Evolutionary conservation across 495 filamentous ascomycete genomes (phyloP).

Genomic region (Opeltia flavorubescens): DNA sequence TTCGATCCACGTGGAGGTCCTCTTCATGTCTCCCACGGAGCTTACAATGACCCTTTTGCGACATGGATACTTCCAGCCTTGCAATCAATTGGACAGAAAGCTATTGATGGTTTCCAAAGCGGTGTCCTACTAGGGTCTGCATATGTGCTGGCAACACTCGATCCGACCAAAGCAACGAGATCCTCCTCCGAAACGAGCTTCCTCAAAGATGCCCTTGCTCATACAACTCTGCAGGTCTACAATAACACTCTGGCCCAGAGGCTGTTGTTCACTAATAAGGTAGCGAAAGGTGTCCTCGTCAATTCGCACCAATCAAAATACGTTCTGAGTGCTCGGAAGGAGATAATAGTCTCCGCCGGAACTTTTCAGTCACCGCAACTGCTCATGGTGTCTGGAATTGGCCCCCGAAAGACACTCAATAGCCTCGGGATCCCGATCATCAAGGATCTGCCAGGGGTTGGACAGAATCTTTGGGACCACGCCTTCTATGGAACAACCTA

Average conservation of each 20-base stretch:
- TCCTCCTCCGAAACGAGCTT: conserved; percentile 20
- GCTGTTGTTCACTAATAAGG: background rate
- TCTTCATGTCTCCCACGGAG: conserved; percentile 23
- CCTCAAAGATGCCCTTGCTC: conserved; percentile 8
- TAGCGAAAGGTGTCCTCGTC: background rate
- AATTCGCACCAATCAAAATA: conserved; percentile 14
- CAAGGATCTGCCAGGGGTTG: conserved; percentile 22
- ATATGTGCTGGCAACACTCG: conserved; percentile 13
- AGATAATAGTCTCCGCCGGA: conserved; percentile 4
- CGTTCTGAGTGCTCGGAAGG: conserved; percentile 4
- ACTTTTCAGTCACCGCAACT: conserved; percentile 30
- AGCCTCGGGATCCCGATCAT: conserved; percentile 15
- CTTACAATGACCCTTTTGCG: conserved; percentile 30
- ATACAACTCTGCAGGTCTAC: conserved; percentile 12
- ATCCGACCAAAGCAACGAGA: conserved; percentile 8
- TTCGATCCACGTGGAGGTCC: conserved; percentile 28
- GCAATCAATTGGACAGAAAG: conserved; percentile 21
- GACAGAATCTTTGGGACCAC: conserved; percentile 18
- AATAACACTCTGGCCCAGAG: background rate
- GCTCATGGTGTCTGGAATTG: conserved; percentile 35
- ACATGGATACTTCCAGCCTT: conserved; percentile 23
- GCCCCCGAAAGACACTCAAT: conserved; percentile 15
- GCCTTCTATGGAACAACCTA: conserved; percentile 7
- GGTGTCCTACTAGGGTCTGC: conserved; percentile 21
- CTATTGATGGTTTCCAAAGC: conserved; percentile 20